Percentiles rank a stretch among this genome's conserved stretches.
phyloP scores from a whole-genome alignment of 306 rosid genomes.

The Bauhinia variegata region DNA sequence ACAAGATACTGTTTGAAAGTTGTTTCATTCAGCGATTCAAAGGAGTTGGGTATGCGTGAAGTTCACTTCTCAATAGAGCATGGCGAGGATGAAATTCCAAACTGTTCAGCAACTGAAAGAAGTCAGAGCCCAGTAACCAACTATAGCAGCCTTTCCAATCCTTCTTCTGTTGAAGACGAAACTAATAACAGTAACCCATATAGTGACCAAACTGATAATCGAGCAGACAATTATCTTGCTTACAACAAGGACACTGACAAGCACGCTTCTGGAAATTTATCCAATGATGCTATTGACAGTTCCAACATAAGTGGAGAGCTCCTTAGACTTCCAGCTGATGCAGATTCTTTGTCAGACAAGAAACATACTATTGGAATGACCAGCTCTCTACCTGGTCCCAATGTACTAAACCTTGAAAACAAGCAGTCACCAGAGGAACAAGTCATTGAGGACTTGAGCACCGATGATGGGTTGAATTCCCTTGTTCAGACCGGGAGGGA shows the following conservation, averaged over 20 bases:
- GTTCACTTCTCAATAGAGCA: constrained; percentile 62
- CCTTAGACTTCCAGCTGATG: constrained; percentile 39
- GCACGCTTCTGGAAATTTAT: constrained; percentile 45
- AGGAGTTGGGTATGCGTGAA: constrained; percentile 53
- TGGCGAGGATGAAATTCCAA: constrained; percentile 59
- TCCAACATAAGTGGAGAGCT: constrained; percentile 37
- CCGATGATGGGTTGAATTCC: constrained; percentile 60
- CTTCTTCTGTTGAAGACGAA: constrained; percentile 94
- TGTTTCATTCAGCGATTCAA: constrained; percentile 45
- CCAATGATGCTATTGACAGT: constrained; percentile 54
- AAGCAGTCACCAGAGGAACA: constrained; percentile 56
- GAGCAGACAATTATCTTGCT: constrained; percentile 52
- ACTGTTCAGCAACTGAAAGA: constrained; percentile 67
- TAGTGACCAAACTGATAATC: constrained; percentile 63
- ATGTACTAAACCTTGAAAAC: constrained; percentile 48
- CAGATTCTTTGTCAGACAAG: constrained; percentile 65
- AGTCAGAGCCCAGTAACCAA: constrained; percentile 88
- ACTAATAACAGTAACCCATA: constrained; percentile 71
- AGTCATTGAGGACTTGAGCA: constrained; percentile 64
- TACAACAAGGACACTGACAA: constrained; percentile 60
- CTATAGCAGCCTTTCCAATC: constrained; percentile 91
- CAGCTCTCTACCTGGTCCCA: constrained; percentile 48
- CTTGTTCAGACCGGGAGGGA: constrained; percentile 61
- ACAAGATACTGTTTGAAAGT: constrained; percentile 77
- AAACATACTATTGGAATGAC: constrained; percentile 45